Base-by-base conservation (phyloP, 2,329 filamentous ascomycete species). In the Microsporum ferrugineum region DNA sequence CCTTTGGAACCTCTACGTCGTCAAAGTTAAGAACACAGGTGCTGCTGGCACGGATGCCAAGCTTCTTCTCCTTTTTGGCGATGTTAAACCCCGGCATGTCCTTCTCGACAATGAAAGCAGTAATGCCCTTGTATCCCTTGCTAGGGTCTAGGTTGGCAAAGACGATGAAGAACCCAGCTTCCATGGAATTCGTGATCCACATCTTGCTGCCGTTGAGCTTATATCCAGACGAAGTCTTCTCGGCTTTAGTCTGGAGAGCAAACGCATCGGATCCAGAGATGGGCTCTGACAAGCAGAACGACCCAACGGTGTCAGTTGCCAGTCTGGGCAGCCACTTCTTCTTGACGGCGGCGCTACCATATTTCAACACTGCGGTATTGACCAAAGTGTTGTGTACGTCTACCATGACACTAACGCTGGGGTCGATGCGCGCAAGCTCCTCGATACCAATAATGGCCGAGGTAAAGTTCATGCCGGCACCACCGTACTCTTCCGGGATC, bases 31-130 rank as follows among this genome's bases (percentile, higher is more conserved):
- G 82, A 65, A 96, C 92, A 76, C 94, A 99, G 36, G 94, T 99
- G 78, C 89, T 95, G 78, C 89, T 95, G 60, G 94, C 94, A 71
- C 84, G 87, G 78, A 99, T 99, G 62, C 94, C 94, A 57, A 99
- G 86, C 81, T 99, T 99, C 87, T 97, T 97, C 82, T 99, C 94
- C 81, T 99, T 99, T 84, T 99, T 99, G 45, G 94, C 91, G 70
- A 99, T 95, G 63, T 84, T 86, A 80, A 99, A 96, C 38, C 94
- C 94, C 60, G 87, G 86, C 57, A 84, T 88, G 70, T 81, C 87
- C 80, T 96, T 96, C 77, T 96, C 91, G 47, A 97, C 86, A 63
- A 99, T 80, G 73, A 99, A 99, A 59, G 94, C 94, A 1, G 91
- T 91, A 75, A 99, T 99, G 62, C 94, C 94, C 77, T 91, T 92